phyloP scores from a whole-genome alignment of 371 early-diverging fungal species.

The Batkoa obscura region DNA sequence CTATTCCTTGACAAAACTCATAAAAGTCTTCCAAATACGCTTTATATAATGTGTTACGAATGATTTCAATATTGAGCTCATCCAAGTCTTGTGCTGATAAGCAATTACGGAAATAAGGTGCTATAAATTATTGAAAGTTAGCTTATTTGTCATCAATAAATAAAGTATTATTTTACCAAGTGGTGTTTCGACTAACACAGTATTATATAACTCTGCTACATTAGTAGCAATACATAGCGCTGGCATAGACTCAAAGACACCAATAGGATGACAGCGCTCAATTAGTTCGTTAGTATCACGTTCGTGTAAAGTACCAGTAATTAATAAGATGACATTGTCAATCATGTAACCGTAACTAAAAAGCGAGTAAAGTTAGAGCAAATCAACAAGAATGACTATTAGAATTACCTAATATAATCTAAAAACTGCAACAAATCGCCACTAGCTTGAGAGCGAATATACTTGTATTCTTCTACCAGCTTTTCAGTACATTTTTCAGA shows the following conservation, averaged over 20 bases:
- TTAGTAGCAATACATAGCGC: slow-evolving; percentile 94
- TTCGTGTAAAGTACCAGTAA: slow-evolving; percentile 94
- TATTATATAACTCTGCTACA: slow-evolving; percentile 84
- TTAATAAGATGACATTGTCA: slow-evolving; percentile 93
- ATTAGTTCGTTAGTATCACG: slow-evolving; percentile 89
- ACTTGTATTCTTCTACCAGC: slow-evolving; percentile 81
- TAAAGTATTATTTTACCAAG: slow-evolving; percentile 28
- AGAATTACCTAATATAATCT: slow-evolving; percentile 79
- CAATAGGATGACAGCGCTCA: slow-evolving; percentile 91
- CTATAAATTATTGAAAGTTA: slow-evolving; percentile 23
- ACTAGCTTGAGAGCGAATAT: slow-evolving; percentile 68
- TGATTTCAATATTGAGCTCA: slow-evolving; percentile 97
- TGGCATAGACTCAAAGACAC: slow-evolving; percentile 91
- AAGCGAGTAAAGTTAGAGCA: background rate
- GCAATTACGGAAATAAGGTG: slow-evolving; percentile 93
- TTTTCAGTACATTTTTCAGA: slow-evolving; percentile 72
- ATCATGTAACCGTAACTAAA: slow-evolving; percentile 95
- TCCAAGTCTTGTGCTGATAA: slow-evolving; percentile 91
- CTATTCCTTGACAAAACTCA: slow-evolving; percentile 57
- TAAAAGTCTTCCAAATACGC: slow-evolving; percentile 97
- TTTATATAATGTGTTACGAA: slow-evolving; percentile 93
- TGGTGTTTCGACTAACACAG: slow-evolving; percentile 92
- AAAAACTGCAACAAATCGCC: slow-evolving; percentile 72
- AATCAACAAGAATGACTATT: background rate
- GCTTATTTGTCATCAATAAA: too few relatives aligned